A percentile compares a stretch with the other conserved stretches of the same genome.
These are phyloP conservation scores for Cercophora scortea DNA, from an alignment of 495 filamentous ascomycete species.

Conservation along the genomic window DNA sequence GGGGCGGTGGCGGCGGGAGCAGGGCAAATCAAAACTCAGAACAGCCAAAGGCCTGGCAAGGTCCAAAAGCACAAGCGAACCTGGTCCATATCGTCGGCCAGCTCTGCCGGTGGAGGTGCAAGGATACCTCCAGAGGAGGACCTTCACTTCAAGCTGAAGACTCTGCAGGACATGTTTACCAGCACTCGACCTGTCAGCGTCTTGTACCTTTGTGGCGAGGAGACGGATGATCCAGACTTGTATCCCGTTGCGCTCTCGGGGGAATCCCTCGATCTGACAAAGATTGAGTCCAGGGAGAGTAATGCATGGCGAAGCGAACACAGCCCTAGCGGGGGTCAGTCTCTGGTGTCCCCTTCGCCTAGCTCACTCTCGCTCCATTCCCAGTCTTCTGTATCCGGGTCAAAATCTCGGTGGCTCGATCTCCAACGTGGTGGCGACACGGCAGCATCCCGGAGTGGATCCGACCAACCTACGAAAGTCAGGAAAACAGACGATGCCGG, in stretches of 20 bases:
- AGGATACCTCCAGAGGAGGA: conserved; percentile 77
- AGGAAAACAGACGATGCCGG: conserved; percentile 42
- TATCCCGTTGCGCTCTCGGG: conserved; percentile 72
- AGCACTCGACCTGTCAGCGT: conserved; percentile 81
- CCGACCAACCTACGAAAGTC: conserved; percentile 44
- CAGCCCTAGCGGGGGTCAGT: conserved; percentile 45
- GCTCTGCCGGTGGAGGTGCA: conserved; percentile 51
- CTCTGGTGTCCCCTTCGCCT: conserved; percentile 65
- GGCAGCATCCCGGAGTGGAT: conserved; percentile 31
- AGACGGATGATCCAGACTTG: conserved; percentile 80
- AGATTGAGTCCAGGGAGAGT: conserved; percentile 48
- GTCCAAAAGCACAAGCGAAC: conserved; percentile 84
- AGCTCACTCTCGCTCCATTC: conserved; percentile 54
- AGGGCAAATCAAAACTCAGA: conserved; percentile 40
- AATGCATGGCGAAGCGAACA: conserved; percentile 49
- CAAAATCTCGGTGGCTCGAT: conserved; percentile 46
- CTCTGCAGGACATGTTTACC: conserved; percentile 91
- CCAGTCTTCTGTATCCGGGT: conserved; percentile 31
- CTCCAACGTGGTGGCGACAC: conserved; percentile 29
- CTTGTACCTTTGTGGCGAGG: conserved; percentile 74
- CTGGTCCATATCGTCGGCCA: conserved; percentile 91
- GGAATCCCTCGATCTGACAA: conserved; percentile 52
- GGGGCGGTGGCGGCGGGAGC: conserved; percentile 36
- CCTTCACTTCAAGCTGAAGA: conserved; percentile 72
- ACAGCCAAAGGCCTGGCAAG: conserved; percentile 59